Conservation (phyloP, 1,284 basidiomycete genomes). For the Paramarasmius palmivorus region DNA sequence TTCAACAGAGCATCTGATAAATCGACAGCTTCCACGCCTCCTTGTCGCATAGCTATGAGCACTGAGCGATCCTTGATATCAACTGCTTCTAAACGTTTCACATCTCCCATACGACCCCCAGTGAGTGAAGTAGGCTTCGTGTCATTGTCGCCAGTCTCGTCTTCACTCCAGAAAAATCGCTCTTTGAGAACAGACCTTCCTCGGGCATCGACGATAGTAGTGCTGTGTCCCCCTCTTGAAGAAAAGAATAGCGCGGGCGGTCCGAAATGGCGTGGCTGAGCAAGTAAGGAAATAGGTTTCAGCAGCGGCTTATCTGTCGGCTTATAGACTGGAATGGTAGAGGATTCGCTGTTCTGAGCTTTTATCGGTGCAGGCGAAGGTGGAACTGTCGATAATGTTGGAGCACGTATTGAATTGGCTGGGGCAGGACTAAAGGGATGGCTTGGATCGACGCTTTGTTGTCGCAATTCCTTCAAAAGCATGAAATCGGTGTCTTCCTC, state of each 20-base stretch:
- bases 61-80: slow-evolving; percentile 73
- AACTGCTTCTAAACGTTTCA: slow-evolving; percentile 77
- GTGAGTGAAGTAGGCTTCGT: slow-evolving; percentile 29
- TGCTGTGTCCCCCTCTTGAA: slow-evolving; percentile 81
- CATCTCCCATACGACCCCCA: slow-evolving; percentile 64
- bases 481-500: slow-evolving; percentile 71
- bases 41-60: slow-evolving; percentile 79
- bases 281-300: slow-evolving; percentile 75
- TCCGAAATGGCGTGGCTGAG: slow-evolving; percentile 80
- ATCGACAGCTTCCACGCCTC: slow-evolving; percentile 77
- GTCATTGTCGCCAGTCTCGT: slow-evolving; percentile 51
- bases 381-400: background rate
- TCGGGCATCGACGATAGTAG: slow-evolving; percentile 79
- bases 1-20: slow-evolving; percentile 72
- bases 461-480: slow-evolving; percentile 68
- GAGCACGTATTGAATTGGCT: too few relatives aligned
- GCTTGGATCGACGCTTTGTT: slow-evolving; percentile 74
- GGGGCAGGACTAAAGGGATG: slow-evolving; percentile 59
- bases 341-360: slow-evolving; percentile 17
- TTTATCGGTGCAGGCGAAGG: slow-evolving; percentile 34
- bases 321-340: slow-evolving; percentile 17
- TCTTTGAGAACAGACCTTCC: slow-evolving; percentile 81
- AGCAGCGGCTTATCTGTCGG: slow-evolving; percentile 61
- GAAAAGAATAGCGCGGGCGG: slow-evolving; percentile 87
- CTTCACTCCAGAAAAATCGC: slow-evolving; percentile 73